Evolutionary conservation across 495 filamentous ascomycete species (phyloP), one percentile per base, ranked within the genome.

Genomic region (Hyaloscypha bicolor): DNA sequence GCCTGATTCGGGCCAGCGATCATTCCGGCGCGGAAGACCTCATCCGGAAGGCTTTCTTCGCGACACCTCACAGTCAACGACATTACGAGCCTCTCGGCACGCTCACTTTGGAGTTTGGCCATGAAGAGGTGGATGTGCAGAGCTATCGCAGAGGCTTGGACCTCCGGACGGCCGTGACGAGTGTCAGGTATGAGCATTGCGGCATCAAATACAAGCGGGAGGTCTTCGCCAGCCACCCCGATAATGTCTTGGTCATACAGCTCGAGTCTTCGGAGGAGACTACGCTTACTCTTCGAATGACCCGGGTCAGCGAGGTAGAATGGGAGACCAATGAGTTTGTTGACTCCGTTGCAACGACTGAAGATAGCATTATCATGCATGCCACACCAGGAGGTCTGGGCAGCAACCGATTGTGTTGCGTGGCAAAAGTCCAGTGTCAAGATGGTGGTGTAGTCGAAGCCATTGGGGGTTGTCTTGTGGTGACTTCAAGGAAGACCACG

Each of bases 71-170:
- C 31, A 75, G 72, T 21, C 77, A 80, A 53, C 75, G 79, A 19
- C 73, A 79, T n/a, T 85, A 85, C 61, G 77, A 85, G 48, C 78
- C 81, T 31, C 76, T 83, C 2, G 82, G 77, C 3, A 77, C 79
- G 37, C 55, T 85, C 9, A 78, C 74, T 31, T 35, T 86, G 32
- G 78, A 85, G 56, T 81, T 86, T 71, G 79, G 74, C 14, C 79
- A 83, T 61, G 51, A 67, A 8, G 62, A 48, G 16, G 42, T 73
- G 6, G 65, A 74, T 9, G 68, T 82, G 19, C 74, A 70, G 2
- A 64, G 67, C 3, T 86, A 86, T 68, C 69, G 74, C 58, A 76
- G 84, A 8, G 80, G 73, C n/a, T 63, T 86, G 58, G 79, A 85
- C 64, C 61, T 69, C 9, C 30, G 52, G 57, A 69, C 67, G 6